These are phyloP conservation scores for Silene noctiflora DNA, from an alignment of 179 eudicot species.

Conservation along the genomic window DNA sequence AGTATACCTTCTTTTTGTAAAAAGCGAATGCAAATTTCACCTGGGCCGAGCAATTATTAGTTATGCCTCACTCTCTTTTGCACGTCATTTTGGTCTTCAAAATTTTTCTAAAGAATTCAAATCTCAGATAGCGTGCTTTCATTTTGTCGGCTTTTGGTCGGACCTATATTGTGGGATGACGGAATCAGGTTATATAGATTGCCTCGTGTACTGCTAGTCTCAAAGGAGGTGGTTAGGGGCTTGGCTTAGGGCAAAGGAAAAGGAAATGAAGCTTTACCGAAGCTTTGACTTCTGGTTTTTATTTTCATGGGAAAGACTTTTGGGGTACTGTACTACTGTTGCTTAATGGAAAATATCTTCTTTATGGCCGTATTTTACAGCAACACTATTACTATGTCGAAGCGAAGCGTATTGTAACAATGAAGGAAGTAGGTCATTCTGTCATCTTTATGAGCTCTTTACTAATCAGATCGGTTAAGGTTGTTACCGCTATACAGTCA, in stretches of 20 bases:
- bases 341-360: not conserved
- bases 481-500: not conserved
- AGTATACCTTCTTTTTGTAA: not conserved
- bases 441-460: not conserved
- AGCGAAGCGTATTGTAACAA: not conserved
- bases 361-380: not conserved
- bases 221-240: not conserved
- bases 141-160: not conserved
- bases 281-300: not conserved
- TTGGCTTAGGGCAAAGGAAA: not conserved
- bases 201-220: not conserved
- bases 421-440: not conserved
- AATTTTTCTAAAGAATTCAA: not conserved
- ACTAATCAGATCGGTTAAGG: not conserved
- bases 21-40: not conserved
- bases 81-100: not conserved
- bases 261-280: not conserved
- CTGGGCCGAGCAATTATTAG: not conserved
- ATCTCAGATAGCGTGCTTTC: not conserved
- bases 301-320: not conserved
- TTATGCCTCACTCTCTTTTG: constrained; percentile 5
- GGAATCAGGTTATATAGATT: not conserved
- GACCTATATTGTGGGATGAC: not conserved
- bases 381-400: not conserved
- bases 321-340: not conserved